Percentiles rank a stretch among this genome's conserved stretches.
Evolutionary conservation across 371 early-diverging fungal genomes (phyloP).

Genomic region (Apophysomyces elegans): DNA sequence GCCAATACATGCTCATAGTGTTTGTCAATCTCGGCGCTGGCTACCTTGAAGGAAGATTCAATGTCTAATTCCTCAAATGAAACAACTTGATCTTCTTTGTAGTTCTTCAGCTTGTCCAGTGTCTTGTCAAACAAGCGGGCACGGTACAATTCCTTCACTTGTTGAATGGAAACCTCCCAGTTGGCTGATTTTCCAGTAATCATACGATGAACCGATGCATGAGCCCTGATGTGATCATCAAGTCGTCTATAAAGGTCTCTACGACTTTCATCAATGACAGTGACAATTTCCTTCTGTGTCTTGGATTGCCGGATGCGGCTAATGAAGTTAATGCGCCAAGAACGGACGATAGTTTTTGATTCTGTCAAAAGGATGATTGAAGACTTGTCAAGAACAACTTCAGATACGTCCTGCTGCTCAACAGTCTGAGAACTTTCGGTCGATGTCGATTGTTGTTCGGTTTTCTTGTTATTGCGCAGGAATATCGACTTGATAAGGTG

Average conservation of each 20-base stretch:
- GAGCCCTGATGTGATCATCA: constrained; percentile 36
- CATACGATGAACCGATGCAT: constrained; percentile 29
- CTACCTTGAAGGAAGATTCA: constrained; percentile 20
- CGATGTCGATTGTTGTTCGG: no score
- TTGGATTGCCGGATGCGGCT: constrained; percentile 35
- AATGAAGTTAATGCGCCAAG: constrained; percentile 43
- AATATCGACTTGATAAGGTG: neutral
- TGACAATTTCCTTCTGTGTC: constrained; percentile 29
- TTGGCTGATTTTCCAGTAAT: constrained; percentile 29
- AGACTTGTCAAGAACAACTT: neutral
- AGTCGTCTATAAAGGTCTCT: constrained; percentile 35
- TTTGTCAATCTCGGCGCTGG: constrained; percentile 31
- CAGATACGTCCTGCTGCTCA: neutral
- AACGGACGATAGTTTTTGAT: constrained; percentile 34
- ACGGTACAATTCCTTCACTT: constrained; percentile 42
- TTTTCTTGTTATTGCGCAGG: neutral
- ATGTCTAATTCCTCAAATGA: constrained; percentile 25
- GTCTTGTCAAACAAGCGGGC: constrained; percentile 38
- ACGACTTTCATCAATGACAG: constrained; percentile 37
- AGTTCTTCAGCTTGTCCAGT: constrained; percentile 24
- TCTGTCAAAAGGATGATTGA: constrained; percentile 18
- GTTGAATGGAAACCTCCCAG: constrained; percentile 36
- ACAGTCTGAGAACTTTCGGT: neutral
- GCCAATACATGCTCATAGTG: constrained; percentile 23
- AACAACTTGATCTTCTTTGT: constrained; percentile 19